Base-by-base conservation (phyloP, 2,329 filamentous ascomycete species). In the Ophiostoma triangulosporum region DNA sequence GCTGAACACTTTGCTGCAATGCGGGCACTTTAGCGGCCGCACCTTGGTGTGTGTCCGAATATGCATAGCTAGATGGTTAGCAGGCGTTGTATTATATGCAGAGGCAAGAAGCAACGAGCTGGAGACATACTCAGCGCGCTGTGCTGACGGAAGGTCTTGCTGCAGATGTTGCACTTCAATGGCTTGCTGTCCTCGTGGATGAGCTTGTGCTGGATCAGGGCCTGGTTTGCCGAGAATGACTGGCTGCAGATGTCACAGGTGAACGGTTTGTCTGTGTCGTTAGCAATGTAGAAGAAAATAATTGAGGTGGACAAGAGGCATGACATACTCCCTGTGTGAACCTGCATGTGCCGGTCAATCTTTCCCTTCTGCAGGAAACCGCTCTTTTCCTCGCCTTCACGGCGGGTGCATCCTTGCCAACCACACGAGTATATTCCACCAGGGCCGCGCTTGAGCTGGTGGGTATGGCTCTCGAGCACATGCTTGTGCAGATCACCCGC, bases 121-220 rank as follows among this genome's bases (percentile, higher is more conserved):
- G 24, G 24, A 6, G 15, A 68, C 75, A 61, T 73, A 82, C 79
- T 84, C 22, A 83, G 68, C 22, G 81, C 81, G 57, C 79, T 83
- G 58, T 84, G 81, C 57, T 84, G 81, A 51, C 82, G 80, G 61
- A 86, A 86, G 0, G 70, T 69, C 62, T 80, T 80, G 22, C 64
- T 66, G 58, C 80, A 83, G 33, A 70, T 71, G 3, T 64, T 61
- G 62, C 83, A 86, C 38, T 72, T 67, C 66, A 79, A 82, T 26
- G 82, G 81, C 57, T 78, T 82, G 56, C 79, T 75, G 36, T 80
- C 78, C 0, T 80, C 82, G 61, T 87, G 83, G 2, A 77, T 83
- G 17, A 81, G 75, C 62, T 78, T 72, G 60, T 87, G 83, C 62
- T 85, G 82, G 40, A 79, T 76, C 6, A 86, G 71, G 1, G 83